A percentile compares a stretch with the other conserved stretches of the same genome.
These are phyloP conservation scores for Thraustochytrium sp. DNA, from an alignment of 352 stramenopile species.

Conservation along the genomic window DNA sequence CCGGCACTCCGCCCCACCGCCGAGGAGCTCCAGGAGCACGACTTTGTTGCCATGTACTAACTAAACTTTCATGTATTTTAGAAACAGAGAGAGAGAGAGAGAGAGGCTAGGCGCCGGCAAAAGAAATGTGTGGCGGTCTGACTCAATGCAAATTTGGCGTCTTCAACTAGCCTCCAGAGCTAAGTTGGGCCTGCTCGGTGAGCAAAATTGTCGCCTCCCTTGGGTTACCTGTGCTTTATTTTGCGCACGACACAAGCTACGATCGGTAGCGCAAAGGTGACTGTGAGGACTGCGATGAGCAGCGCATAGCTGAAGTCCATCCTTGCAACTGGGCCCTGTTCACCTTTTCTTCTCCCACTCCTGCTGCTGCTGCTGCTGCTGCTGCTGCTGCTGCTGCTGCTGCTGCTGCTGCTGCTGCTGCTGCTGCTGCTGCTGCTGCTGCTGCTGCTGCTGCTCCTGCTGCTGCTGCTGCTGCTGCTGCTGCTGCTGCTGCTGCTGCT, in stretches of 20 bases:
- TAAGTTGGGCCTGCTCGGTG: too few species aligned
- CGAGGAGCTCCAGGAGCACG: background rate
- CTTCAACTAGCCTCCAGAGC: too few species aligned
- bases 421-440: background rate
- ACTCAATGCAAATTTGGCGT: too few species aligned
- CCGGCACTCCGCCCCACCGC: slow-evolving; percentile 39
- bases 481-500: background rate
- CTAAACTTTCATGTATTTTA: background rate
- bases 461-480: background rate
- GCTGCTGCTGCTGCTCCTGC: background rate
- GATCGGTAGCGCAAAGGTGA: background rate
- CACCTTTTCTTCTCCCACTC: background rate
- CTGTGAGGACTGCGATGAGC: background rate
- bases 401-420: background rate
- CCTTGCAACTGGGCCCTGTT: background rate
- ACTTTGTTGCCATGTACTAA: background rate
- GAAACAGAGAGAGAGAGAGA: too few species aligned
- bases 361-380: background rate
- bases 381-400: background rate
- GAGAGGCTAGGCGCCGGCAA: too few species aligned
- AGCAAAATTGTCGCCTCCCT: background rate
- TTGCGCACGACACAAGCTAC: background rate
- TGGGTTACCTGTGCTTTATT: background rate
- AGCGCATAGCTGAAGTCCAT: slow-evolving; percentile 37
- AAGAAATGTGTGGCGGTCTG: too few species aligned